Conservation (phyloP, 2,329 filamentous ascomycete species). For the Cladosporium oxysporum region DNA sequence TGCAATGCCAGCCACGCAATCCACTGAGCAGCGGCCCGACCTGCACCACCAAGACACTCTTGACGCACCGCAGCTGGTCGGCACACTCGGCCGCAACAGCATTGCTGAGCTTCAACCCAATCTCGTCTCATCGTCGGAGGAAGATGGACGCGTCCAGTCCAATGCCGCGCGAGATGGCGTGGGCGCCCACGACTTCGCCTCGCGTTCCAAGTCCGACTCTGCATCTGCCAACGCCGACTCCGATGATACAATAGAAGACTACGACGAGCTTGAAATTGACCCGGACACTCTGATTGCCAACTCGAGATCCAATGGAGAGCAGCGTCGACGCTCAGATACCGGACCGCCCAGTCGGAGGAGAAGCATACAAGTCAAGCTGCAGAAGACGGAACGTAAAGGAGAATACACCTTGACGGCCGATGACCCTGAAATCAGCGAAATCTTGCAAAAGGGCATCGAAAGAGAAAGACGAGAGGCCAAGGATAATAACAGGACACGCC, state of each 20-base stretch:
- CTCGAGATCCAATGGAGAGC: conserved; percentile 29
- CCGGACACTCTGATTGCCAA: conserved; percentile 41
- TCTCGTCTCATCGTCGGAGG: background rate
- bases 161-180: conserved; percentile 23
- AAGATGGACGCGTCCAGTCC: conserved; percentile 40
- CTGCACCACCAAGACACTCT: conserved; percentile 27
- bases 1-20: conserved; percentile 14
- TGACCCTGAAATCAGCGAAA: conserved; percentile 51
- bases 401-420: conserved; percentile 53
- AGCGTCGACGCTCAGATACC: conserved; percentile 3
- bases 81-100: conserved; percentile 13
- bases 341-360: conserved; percentile 32
- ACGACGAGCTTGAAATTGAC: conserved; percentile 41
- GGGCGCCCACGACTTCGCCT: conserved; percentile 11
- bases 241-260: conserved; percentile 45
- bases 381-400: conserved; percentile 49
- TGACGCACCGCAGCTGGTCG: conserved; percentile 26
- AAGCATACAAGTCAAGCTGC: conserved; percentile 50
- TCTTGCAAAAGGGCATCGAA: conserved; percentile 47
- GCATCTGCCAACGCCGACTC: conserved; percentile 19
- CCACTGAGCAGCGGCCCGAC: conserved; percentile 20
- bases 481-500: conserved; percentile 40
- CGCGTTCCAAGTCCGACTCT: conserved; percentile 16
- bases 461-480: conserved; percentile 41
- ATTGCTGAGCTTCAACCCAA: conserved; percentile 15